Percentiles rank a stretch among this genome's conserved stretches.
phyloP scores from a whole-genome alignment of 352 stramenopile genomes.

The Aphanomyces astaci region DNA sequence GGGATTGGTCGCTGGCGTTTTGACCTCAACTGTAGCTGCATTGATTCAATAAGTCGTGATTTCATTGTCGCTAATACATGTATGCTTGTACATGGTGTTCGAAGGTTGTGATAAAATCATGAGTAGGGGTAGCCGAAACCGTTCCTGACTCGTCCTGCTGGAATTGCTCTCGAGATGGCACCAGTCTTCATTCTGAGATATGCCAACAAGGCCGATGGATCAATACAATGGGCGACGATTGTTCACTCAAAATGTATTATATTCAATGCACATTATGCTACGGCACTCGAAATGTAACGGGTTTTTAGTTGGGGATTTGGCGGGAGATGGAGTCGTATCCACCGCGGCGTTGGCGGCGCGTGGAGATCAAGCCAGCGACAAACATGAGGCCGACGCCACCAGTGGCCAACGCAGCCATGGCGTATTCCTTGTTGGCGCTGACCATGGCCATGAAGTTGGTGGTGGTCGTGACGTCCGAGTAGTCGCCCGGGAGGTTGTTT shows the following conservation, averaged over 20 bases:
- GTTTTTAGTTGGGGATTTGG: background rate
- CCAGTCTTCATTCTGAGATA: too few relatives aligned
- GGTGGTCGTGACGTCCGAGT: background rate
- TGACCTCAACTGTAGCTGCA: background rate
- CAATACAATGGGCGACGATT: too few relatives aligned
- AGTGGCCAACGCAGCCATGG: background rate
- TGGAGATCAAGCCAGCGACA: background rate
- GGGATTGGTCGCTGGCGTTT: background rate
- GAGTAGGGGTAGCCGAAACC: too few relatives aligned
- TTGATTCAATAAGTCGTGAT: background rate
- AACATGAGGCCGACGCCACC: constrained; percentile 14
- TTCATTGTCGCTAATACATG: background rate
- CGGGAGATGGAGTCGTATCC: constrained; percentile 7
- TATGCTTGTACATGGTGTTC: too few relatives aligned
- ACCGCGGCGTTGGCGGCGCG: constrained; percentile 5
- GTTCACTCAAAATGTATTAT: background rate
- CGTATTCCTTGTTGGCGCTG: constrained; percentile 9
- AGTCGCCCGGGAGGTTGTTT: background rate
- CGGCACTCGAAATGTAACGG: background rate
- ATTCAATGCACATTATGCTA: background rate
- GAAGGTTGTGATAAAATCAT: too few relatives aligned
- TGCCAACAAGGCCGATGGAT: too few relatives aligned
- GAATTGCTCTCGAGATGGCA: too few relatives aligned
- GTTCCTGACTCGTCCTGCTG: too few relatives aligned
- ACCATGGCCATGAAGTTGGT: constrained; percentile 12